Conservation (phyloP, 1,139 yeast genomes). For the Suhomyces anneliseae region DNA sequence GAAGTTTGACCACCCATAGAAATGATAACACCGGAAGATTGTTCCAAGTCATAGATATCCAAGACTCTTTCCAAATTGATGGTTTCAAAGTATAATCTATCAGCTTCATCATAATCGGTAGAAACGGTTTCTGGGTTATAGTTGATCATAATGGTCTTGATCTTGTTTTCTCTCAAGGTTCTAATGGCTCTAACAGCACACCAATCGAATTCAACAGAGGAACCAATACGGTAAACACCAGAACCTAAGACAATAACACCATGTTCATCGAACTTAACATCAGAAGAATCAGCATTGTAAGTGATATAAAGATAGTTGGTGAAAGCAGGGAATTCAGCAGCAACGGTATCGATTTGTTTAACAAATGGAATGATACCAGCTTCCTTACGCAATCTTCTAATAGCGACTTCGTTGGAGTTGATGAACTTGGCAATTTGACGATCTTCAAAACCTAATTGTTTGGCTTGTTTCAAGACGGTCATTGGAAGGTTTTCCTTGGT, state of each 20-base stretch:
- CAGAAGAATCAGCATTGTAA: constrained; percentile 90
- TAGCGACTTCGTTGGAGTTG: constrained; percentile 89
- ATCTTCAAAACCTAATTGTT: constrained; percentile 96
- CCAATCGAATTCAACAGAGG: constrained; percentile 95
- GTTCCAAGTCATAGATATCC: constrained; percentile 93
- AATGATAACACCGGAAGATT: constrained; percentile 88
- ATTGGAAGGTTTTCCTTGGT: constrained; percentile 61
- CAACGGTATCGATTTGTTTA: constrained; percentile 97
- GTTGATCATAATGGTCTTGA: constrained; percentile 94
- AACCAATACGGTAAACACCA: constrained; percentile 93
- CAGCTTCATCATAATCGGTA: constrained; percentile 98
- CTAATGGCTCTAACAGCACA: constrained; percentile 96
- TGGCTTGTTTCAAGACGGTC: constrained; percentile 73
- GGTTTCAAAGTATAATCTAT: constrained; percentile 93
- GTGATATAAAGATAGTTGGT: constrained; percentile 95
- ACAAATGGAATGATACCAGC: constrained; percentile 89
- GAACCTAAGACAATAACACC: constrained; percentile 91
- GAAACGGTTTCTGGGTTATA: constrained; percentile 98
- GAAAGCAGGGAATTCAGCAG: constrained; percentile 97
- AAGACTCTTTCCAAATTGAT: constrained; percentile 92
- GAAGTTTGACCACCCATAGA: constrained; percentile 99
- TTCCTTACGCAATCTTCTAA: constrained; percentile 87
- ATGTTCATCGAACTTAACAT: constrained; percentile 78
- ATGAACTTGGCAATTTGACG: constrained; percentile 92
- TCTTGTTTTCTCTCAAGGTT: constrained; percentile 83